Conservation (phyloP, 106 monocot genomes). For the Triglochin maritima region DNA sequence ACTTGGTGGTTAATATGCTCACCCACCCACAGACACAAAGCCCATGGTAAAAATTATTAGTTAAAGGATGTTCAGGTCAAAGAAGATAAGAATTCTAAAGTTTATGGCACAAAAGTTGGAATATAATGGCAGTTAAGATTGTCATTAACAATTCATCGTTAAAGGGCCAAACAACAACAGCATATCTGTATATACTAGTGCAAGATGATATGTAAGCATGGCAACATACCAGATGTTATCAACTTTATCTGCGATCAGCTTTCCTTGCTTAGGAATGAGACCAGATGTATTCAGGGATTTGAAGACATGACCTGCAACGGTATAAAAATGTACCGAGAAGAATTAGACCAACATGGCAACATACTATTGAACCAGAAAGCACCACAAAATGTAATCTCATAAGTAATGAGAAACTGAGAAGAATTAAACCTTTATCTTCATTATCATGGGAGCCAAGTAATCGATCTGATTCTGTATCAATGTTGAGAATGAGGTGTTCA, state of each 20-base stretch:
- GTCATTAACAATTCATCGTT: no score
- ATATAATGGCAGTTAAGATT: no score
- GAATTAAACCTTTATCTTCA: conserved; percentile 77
- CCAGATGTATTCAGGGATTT: conserved; percentile 87
- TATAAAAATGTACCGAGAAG: background rate
- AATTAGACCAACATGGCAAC: no score
- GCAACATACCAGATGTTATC: conserved; percentile 81
- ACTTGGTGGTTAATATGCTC: no score
- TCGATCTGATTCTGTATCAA: conserved; percentile 47
- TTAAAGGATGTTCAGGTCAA: no score
- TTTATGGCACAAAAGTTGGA: no score
- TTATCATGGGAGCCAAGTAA: conserved; percentile 48
- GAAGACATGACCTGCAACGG: conserved; percentile 66
- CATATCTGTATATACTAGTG: no score
- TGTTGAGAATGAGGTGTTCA: conserved; percentile 74
- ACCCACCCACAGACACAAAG: no score
- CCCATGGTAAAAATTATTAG: no score
- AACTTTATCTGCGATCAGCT: conserved; percentile 73
- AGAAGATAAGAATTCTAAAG: no score
- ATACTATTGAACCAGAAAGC: background rate
- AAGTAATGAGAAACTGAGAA: background rate
- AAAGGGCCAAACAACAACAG: no score
- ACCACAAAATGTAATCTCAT: background rate
- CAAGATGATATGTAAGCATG: no score
- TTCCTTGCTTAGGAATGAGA: conserved; percentile 84